Conservation (phyloP, 768 basidiomycete genomes). For the Podaxis rugospora region DNA sequence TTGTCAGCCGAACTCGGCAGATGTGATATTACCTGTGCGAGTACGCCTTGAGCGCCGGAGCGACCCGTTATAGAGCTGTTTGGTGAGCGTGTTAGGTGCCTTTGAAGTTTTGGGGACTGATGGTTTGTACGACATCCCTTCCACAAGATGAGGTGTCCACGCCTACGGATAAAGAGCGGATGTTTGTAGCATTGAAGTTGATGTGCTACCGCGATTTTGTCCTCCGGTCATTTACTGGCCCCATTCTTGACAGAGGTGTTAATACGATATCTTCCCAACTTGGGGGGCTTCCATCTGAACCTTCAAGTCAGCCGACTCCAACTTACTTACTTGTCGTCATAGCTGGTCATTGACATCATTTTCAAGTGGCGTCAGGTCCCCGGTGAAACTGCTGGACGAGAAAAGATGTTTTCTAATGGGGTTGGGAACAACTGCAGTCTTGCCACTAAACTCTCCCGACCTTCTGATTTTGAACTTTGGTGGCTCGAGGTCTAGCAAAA, state of each 20-base stretch:
- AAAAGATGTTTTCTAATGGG: background rate
- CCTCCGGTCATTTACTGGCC: background rate
- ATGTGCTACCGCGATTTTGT: background rate
- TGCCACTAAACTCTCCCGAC: background rate
- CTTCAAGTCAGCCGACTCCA: background rate
- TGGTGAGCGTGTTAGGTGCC: background rate
- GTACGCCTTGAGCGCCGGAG: background rate
- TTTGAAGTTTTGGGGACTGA: background rate
- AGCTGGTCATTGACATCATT: background rate
- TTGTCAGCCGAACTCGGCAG: background rate
- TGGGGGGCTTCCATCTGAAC: background rate
- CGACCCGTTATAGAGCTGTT: background rate
- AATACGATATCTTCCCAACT: background rate
- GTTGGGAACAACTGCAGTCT: background rate
- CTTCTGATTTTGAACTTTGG: background rate
- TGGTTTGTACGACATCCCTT: background rate
- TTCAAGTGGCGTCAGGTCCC: background rate
- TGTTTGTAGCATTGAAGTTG: background rate
- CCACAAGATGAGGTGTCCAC: background rate
- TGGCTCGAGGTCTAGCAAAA: background rate
- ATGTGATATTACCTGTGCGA: background rate
- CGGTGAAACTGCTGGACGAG: background rate
- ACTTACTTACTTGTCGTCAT: background rate
- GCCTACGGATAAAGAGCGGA: background rate
- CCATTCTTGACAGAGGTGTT: background rate